Conservation (phyloP, 257 asterid species). For the Solanum medicagineum region DNA sequence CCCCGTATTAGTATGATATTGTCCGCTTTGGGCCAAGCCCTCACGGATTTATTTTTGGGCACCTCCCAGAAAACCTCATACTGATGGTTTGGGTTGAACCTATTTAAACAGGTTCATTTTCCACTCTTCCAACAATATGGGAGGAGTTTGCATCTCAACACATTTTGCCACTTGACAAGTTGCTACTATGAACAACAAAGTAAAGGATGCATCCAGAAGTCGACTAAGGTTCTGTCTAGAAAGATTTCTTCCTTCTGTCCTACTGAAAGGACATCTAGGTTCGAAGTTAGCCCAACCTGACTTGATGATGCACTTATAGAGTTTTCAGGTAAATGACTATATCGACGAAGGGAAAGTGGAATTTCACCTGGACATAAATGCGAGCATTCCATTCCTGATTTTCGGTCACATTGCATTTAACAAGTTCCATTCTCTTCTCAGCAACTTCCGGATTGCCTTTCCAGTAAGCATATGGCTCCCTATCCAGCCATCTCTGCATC, state of each 20-base stretch:
- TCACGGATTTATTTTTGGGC: too few species aligned
- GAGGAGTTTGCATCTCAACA: too few species aligned
- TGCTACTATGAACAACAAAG: background rate
- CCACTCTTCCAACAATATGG: too few species aligned
- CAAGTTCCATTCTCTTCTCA: conserved; percentile 12
- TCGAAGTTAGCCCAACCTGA: background rate
- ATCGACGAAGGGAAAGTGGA: background rate
- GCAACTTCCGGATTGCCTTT: conserved; percentile 21
- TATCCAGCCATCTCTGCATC: conserved; percentile 8
- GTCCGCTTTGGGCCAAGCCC: accelerated
- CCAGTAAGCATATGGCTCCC: conserved; percentile 24
- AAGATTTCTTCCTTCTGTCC: background rate
- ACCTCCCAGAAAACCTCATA: too few species aligned
- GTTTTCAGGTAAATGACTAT: background rate
- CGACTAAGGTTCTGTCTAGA: background rate
- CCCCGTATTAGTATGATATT: too few species aligned
- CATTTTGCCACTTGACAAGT: background rate
- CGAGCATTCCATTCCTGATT: conserved; percentile 19
- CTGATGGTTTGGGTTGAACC: too few species aligned
- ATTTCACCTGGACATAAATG: conserved; percentile 6
- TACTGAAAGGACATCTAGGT: background rate
- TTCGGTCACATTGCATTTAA: conserved; percentile 15
- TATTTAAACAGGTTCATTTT: too few species aligned
- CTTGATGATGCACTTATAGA: background rate
- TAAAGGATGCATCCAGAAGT: background rate